Evolutionary conservation across 2,329 filamentous ascomycete genomes (phyloP), one percentile per base, ranked within the genome.

Genomic region (Stagonosporopsis cucurbitacearum): DNA sequence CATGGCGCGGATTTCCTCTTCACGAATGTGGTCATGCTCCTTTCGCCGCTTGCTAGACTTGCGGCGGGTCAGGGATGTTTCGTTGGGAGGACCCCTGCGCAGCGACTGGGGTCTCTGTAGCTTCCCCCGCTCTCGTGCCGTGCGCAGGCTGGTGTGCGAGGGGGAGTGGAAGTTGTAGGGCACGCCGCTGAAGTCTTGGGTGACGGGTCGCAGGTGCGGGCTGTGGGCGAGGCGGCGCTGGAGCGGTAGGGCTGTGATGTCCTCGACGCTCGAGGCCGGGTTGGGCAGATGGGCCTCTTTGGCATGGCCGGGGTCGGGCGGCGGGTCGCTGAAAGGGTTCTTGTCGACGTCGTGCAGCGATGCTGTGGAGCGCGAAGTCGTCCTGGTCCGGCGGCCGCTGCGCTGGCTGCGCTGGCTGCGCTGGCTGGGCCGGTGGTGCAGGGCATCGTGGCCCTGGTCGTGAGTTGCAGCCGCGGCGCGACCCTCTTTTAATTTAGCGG

Each of bases 1-100:
- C 89, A 97, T 91, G 50, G 91, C 87, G 71, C 88, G 90, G 70
- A 97, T 92, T 76, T 96, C 92, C 59, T 91, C 91, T 76, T 96
- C 93, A 54, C 94, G 85, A 55, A 89, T 83, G 70, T 86, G 85
- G 60, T 96, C 90, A 64, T 88, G 88, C 41, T 70, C 68, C 49
- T 61, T 65, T 66, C 88, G 86, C 77, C 91, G 74, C 63, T 76
- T 96, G 79, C 86, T 92, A 36, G 89, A 89, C 69, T 87, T 91
- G 58, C 88, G 87, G 56, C 87, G 85, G 47, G 85, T 77, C 25
- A 88, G 77, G 22, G 80, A 74, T 6, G 79, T 79, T 46, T 87
- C 84, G 62, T 83, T 81, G 54, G 82, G 81, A 60, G 81, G 81
- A 65, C 85, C 84, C 72, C 88, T 90, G 59, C 78, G 79, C 58